Base-by-base conservation (phyloP, 176 grass and related monocot genomes). In the Zea mays region DNA sequence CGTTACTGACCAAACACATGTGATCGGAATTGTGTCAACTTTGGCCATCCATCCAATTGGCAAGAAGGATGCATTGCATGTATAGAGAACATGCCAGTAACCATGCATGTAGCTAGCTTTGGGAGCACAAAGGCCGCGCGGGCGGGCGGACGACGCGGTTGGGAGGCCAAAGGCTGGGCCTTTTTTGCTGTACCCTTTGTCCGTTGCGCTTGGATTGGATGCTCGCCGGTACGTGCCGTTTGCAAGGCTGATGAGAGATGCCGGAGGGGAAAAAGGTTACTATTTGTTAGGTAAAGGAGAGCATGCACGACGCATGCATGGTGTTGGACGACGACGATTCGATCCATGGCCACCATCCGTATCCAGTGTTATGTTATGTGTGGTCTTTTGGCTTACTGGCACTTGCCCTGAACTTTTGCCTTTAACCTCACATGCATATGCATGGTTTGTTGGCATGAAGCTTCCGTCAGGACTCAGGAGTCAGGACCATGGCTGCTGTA, bases 201-300 rank as follows among this genome's bases (percentile, higher is more conserved):
- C 67, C 41, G 46, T 77, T 77, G 65, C 85, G 20, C 70, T 77
- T 86, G 85, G 85, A 82, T 77, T 86, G 85, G 85, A 82, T 47
- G 44, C 21, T 81, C 55, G 55, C 71, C 35, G 64, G 19, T n/a
- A n/a, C n/a, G n/a, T 34, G 49, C 45, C 33, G 48, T 8, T 47
- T 39, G 67, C 77, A 10, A 43, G 52, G 11, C 70, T 62, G 10
- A 36, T 69, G 27, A 59, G 27, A 59, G 69, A 79, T 85, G 75
- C 83, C 44, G 36, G 17, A 20, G 27, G 4, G 34, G n/a, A n/a
- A 61, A 73, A 47, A 27, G 27, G 27, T 27, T 27, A 27, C n/a
- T n/a, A n/a, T n/a, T 27, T 27, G 1, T 0, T 27, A 27, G 27
- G 47, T 3, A 6, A 35, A 16, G 51, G 7, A 21, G 40, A 27